Percentiles rank a stretch among this genome's conserved stretches.
Conservation (phyloP, 192 early-diverging fungal genomes). For the Radiomyces spectabilis region DNA sequence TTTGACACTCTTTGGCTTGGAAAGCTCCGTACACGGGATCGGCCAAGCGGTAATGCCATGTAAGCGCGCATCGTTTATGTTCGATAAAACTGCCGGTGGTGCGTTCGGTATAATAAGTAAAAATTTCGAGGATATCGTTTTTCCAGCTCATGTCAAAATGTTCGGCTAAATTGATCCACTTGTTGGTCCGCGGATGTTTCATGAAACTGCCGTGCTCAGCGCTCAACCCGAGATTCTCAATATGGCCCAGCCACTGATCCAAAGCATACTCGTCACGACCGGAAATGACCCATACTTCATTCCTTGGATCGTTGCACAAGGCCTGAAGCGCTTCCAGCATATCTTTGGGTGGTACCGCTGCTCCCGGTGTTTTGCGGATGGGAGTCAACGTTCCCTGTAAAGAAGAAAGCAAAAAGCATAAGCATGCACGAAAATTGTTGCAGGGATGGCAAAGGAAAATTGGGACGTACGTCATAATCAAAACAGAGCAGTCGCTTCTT, state of each 20-base stretch:
- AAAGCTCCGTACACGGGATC: constrained; percentile 94
- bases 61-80: constrained; percentile 85
- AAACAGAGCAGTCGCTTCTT: constrained; percentile 83
- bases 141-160: constrained; percentile 89
- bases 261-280: constrained; percentile 83
- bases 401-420: not conserved
- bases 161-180: constrained; percentile 69
- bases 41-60: constrained; percentile 95
- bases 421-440: not conserved
- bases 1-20: constrained; percentile 97
- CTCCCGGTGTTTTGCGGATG: constrained; percentile 75
- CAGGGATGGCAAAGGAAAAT: not conserved
- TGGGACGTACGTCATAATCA: constrained; percentile 81
- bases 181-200: constrained; percentile 64
- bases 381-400: constrained; percentile 87
- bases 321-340: constrained; percentile 70
- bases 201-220: constrained; percentile 97
- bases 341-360: constrained; percentile 70
- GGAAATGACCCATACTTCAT: constrained; percentile 86
- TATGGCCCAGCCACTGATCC: constrained; percentile 75
- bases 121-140: constrained; percentile 86
- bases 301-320: constrained; percentile 70
- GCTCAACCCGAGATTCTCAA: constrained; percentile 72
- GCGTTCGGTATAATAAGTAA: constrained; percentile 91
- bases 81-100: constrained; percentile 93